Evolutionary conservation across 306 rosid species (phyloP), one percentile per base, ranked within the genome.

Genomic region (Lathyrus aphaca): DNA sequence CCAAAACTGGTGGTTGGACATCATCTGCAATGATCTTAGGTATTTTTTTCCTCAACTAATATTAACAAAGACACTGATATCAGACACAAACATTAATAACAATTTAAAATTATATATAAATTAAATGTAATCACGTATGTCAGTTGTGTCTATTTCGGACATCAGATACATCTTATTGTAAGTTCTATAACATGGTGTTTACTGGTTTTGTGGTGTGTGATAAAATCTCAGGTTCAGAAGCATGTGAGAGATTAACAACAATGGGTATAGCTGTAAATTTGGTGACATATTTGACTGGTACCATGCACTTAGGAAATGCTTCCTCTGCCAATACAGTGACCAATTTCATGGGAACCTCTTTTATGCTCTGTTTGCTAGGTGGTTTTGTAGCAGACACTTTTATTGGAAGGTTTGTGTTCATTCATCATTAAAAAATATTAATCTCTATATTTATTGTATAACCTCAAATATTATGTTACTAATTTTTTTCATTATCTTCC

Each of bases 381-480:
- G 98, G 98, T 13, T 93, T 93, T 75, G n/a, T 93, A 0, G 98
- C 98, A 14, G 98, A 93, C 74, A 83, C 98, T 18, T 93, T 93
- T 51, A 88, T 93, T 15, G 98, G 96, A 68, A 82, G 98, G 95
- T 87, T 39, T 59, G 59, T 66, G 7, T 44, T 19, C 50, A 35
- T 23, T 5, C 5, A 15, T 29, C 0, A 29, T 18, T 57, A 35
- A 1, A n/a, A 1, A 59, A 56, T 8, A 43, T 56, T 5, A 35
- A 4, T 45, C 59, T 21, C 2, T 21, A 11, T 13, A 42, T 42
- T 43, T 12, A 43, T 0, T 42, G 15, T 42, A 42, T 42, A 3
- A 42, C n/a, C 4, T 42, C 6, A 43, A 43, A 25, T 25, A 25
- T 25, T 18, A 48, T 51, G 1, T 54, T 15, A 54, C 10, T 54